These are phyloP conservation scores for Colletotrichum spinosum DNA, from an alignment of 2,329 filamentous ascomycete genomes.

Conservation along the genomic window DNA sequence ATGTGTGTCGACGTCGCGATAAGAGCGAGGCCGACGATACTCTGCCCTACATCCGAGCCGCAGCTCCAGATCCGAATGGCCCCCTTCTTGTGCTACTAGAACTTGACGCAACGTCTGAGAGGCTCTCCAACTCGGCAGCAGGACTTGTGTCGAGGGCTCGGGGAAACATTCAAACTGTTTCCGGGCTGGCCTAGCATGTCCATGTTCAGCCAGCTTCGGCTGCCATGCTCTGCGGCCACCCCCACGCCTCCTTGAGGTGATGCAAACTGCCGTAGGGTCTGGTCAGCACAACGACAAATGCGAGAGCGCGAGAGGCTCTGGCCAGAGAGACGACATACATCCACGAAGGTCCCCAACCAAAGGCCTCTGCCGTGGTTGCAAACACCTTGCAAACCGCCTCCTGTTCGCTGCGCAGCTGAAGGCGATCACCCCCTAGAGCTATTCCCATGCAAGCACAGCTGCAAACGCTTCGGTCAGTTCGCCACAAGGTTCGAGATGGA, in stretches of 20 bases:
- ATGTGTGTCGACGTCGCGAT: no score
- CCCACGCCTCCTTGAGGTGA: constrained; percentile 16
- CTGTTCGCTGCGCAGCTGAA: constrained; percentile 49
- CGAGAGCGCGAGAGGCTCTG: not conserved
- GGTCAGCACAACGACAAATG: no score
- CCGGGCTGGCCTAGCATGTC: not conserved
- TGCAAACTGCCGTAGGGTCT: constrained; percentile 8
- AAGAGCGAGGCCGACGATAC: no score
- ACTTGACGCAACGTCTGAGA: no score
- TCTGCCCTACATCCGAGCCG: no score
- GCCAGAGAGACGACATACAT: not conserved
- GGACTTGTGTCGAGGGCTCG: accelerated
- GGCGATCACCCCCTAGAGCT: constrained; percentile 50
- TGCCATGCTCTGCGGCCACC: constrained; percentile 10
- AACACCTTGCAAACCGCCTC: constrained; percentile 50
- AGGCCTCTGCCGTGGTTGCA: constrained; percentile 40
- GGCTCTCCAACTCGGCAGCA: no score
- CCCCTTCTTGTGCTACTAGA: no score
- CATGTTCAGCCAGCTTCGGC: not conserved
- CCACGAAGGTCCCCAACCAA: not conserved
- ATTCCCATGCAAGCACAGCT: constrained; percentile 45
- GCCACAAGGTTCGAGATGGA: no score
- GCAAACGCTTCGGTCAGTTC: not conserved
- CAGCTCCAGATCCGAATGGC: no score
- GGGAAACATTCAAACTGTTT: not conserved